A percentile compares a stretch with the other conserved stretches of the same genome.
phyloP scores from a whole-genome alignment of 1,284 basidiomycete genomes.

The Moesziomyces parantarcticus region DNA sequence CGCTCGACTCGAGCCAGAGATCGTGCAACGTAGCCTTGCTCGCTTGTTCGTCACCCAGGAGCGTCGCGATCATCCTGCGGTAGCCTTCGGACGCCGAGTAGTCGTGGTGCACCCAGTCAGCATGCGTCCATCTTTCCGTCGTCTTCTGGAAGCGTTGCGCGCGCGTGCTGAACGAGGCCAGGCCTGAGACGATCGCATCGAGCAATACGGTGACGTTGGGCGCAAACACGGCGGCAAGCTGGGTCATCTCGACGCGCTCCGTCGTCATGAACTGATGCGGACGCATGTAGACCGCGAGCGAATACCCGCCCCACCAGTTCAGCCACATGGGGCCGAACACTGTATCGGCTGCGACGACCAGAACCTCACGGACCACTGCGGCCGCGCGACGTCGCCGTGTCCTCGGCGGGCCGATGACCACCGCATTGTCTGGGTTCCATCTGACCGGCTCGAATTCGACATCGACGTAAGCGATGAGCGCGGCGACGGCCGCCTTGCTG shows the following conservation, averaged over 20 bases:
- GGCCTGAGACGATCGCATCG: conserved; percentile 16
- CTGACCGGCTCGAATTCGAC: conserved; percentile 30
- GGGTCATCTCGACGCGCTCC: conserved; percentile 41
- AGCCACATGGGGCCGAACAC: conserved; percentile 41
- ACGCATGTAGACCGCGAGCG: conserved; percentile 28
- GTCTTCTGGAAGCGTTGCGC: conserved; percentile 23
- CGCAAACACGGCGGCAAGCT: conserved; percentile 39
- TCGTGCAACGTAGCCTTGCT: conserved; percentile 30
- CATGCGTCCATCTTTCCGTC: conserved; percentile 26
- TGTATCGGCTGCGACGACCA: conserved; percentile 17
- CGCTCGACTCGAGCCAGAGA: conserved; percentile 20
- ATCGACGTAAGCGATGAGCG: conserved; percentile 36
- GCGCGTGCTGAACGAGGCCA: conserved; percentile 21
- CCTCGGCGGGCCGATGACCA: conserved; percentile 29
- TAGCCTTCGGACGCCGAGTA: conserved; percentile 42
- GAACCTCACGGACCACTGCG: conserved; percentile 22
- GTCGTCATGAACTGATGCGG: conserved; percentile 35
- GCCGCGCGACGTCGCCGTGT: conserved; percentile 10
- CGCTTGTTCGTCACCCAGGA: conserved; percentile 28
- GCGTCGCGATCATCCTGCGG: conserved; percentile 32
- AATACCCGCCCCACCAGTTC: conserved; percentile 50
- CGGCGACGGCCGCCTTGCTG: conserved; percentile 28
- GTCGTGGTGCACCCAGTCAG: conserved; percentile 49
- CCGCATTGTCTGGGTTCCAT: conserved; percentile 31
- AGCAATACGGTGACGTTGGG: conserved; percentile 32